phyloP scores from a whole-genome alignment of 129 eudicot genomes.

The Helianthus annuus region HanXRQr2.0-SUNRISE NC_035442.2:176272337-176272836 shows the following conservation, averaged over 20 bases:
- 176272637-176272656: neutral
- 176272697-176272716: slow-evolving; percentile 54
- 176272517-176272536: slow-evolving; percentile 85
- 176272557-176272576: slow-evolving; percentile 66
- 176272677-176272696: neutral
- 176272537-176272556: slow-evolving; percentile 96
- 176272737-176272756: slow-evolving; percentile 67
- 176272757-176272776: slow-evolving; percentile 85
- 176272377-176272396: too few species aligned
- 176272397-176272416: too few species aligned
- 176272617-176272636: slow-evolving; percentile 53
- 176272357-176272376: too few species aligned
- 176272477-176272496: slow-evolving; percentile 47
- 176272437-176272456: too few species aligned
- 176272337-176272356: too few species aligned
- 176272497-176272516: slow-evolving; percentile 95
- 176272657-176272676: neutral
- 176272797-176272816: slow-evolving; percentile 71
- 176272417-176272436: too few species aligned
- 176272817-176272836: slow-evolving; percentile 65
- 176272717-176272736: slow-evolving; percentile 65
- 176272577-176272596: slow-evolving; percentile 85
- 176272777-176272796: slow-evolving; percentile 94
- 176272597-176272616: slow-evolving; percentile 84
- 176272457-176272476: neutral